phyloP scores from a whole-genome alignment of 140 eudicot genomes.

The Anethum foeniculum region DNA sequence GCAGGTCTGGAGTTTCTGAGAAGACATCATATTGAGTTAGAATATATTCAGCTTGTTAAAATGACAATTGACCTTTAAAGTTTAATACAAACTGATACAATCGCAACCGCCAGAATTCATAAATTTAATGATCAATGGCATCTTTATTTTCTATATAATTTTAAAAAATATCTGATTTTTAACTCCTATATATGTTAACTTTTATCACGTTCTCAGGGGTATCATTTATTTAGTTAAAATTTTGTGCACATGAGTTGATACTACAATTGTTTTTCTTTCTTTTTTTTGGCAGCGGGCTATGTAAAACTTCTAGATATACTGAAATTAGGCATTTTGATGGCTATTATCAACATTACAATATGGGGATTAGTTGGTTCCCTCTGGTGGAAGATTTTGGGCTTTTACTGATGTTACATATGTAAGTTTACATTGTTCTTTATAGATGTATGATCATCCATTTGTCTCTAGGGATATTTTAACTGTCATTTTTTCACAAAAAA shows the following conservation, averaged over 20 bases:
- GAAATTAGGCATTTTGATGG: constrained; percentile 58
- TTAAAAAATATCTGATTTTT: not conserved
- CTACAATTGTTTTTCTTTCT: not conserved
- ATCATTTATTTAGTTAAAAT: not conserved
- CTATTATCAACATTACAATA: constrained; percentile 33
- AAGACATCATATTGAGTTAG: not conserved
- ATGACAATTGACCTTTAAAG: not conserved
- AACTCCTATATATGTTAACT: not conserved
- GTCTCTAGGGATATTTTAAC: not conserved
- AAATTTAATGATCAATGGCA: not conserved
- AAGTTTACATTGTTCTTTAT: not conserved
- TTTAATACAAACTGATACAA: not conserved
- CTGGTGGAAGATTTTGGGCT: constrained; percentile 88
- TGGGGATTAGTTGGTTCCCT: constrained; percentile 62
- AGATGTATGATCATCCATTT: constrained; percentile 1
- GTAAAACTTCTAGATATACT: constrained; percentile 63
- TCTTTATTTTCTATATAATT: not conserved
- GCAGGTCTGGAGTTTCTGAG: no score
- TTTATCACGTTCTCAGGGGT: not conserved
- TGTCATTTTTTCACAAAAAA: no score
- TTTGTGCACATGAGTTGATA: not conserved
- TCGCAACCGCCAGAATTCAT: not conserved
- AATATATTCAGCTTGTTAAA: not conserved
- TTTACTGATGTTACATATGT: constrained; percentile 37
- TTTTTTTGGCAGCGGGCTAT: constrained; percentile 63